phyloP scores from a whole-genome alignment of 2,329 filamentous ascomycete genomes.

The Aspergillus quadrilineatus region DNA sequence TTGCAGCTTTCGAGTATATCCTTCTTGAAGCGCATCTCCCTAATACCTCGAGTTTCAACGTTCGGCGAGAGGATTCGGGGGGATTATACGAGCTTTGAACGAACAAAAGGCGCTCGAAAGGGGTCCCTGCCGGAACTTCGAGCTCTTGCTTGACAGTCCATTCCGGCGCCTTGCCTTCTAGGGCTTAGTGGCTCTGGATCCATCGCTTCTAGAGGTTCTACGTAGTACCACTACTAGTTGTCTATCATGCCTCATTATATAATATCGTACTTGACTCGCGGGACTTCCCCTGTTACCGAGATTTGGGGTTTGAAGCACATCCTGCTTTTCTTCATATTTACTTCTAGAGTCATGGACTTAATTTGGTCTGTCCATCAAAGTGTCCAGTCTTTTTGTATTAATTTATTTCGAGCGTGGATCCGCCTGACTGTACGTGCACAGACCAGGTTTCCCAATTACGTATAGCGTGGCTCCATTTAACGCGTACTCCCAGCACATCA shows the following conservation, averaged over 20 bases:
- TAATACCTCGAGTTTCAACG: background rate
- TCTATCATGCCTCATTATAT: background rate
- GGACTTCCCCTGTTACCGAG: background rate
- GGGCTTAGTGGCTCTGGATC: background rate
- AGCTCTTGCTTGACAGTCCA: background rate
- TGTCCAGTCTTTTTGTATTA: background rate
- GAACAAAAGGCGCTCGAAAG: background rate
- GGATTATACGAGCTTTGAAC: background rate
- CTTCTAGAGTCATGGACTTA: background rate
- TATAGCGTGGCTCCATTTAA: slow-evolving; percentile 20
- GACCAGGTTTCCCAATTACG: slow-evolving; percentile 9
- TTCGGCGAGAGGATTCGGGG: background rate
- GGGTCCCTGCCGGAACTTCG: background rate
- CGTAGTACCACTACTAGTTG: background rate
- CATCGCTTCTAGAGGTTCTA: background rate
- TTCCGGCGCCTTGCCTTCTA: background rate
- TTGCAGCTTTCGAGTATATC: too few species aligned
- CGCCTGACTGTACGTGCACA: slow-evolving; percentile 5
- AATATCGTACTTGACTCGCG: background rate
- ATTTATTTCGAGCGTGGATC: background rate
- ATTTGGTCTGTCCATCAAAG: background rate
- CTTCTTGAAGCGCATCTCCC: background rate
- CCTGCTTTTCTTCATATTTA: slow-evolving; percentile 4
- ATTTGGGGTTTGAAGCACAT: background rate
- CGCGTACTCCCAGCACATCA: slow-evolving; percentile 14